Evolutionary conservation across 2,329 filamentous ascomycete species (phyloP).

Genomic region (Canariomyces notabilis): DNA sequence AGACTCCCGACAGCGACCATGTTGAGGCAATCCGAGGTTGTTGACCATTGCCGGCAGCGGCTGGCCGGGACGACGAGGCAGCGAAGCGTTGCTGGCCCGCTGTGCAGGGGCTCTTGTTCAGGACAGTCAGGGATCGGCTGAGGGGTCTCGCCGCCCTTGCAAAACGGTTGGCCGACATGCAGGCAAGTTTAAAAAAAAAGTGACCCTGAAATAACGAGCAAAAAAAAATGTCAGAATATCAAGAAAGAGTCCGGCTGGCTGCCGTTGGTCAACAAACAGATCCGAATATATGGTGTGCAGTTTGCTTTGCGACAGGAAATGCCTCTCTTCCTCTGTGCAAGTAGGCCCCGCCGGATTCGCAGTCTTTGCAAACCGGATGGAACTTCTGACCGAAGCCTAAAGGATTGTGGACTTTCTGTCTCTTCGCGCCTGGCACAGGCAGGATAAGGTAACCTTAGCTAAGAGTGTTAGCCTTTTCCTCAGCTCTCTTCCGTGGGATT

Average conservation of each 20-base stretch:
- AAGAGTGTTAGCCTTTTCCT: background rate
- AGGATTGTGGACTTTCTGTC: background rate
- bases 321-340: background rate
- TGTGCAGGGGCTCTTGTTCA: slow-evolving; percentile 11
- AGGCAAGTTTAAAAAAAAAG: slow-evolving; percentile 12
- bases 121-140: slow-evolving; percentile 21
- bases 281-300: too few species aligned
- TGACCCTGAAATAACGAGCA: too few species aligned
- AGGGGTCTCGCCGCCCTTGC: slow-evolving; percentile 28
- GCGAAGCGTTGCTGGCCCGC: slow-evolving; percentile 22
- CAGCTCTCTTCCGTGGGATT: slow-evolving; percentile 4
- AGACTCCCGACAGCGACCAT: slow-evolving; percentile 32
- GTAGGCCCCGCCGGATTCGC: too few species aligned
- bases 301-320: background rate
- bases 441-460: background rate
- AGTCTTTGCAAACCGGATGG: too few species aligned
- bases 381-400: background rate
- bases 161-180: slow-evolving; percentile 30
- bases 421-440: background rate
- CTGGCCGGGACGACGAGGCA: slow-evolving; percentile 20
- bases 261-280: too few species aligned
- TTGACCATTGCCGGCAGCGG: slow-evolving; percentile 6
- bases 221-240: too few species aligned
- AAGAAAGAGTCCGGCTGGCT: too few species aligned
- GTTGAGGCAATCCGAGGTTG: slow-evolving; percentile 19